Percentiles rank a stretch among this genome's conserved stretches.
These are phyloP conservation scores for Arctium lappa DNA, from an alignment of 129 eudicot genomes.

Conservation along the genomic window DNA sequence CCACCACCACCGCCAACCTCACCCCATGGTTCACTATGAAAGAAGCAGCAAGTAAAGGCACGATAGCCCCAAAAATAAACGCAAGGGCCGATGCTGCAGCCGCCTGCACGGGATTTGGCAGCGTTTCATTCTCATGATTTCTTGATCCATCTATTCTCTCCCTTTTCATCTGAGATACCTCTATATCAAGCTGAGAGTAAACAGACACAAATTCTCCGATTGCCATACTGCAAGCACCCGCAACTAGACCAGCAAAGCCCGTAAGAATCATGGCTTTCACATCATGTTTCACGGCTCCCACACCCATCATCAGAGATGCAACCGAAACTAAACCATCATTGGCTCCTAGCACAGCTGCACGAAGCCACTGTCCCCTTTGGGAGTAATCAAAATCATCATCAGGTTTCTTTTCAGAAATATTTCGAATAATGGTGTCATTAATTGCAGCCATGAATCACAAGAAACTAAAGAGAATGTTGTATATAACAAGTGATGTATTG, in stretches of 20 bases:
- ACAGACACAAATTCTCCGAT: conserved; percentile 38
- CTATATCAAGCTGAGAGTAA: conserved; percentile 31
- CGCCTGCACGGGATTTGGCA: conserved; percentile 43
- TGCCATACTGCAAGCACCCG: conserved; percentile 42
- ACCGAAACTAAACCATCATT: conserved; percentile 36
- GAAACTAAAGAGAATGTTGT: background rate
- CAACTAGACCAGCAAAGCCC: conserved; percentile 37
- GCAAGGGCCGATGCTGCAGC: conserved; percentile 43
- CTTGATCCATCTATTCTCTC: conserved; percentile 8
- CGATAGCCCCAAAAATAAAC: conserved; percentile 35
- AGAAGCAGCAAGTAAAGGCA: conserved; percentile 39
- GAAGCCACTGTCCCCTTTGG: conserved; percentile 45
- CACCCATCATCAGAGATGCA: conserved; percentile 38
- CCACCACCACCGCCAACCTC: conserved; percentile 37
- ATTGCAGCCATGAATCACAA: conserved; percentile 25
- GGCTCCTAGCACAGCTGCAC: conserved; percentile 40
- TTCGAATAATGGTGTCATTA: conserved; percentile 4
- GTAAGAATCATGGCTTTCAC: conserved; percentile 32
- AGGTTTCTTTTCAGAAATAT: conserved; percentile 21
- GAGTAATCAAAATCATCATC: conserved; percentile 29
- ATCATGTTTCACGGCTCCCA: conserved; percentile 32
- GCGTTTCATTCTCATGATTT: conserved; percentile 5
- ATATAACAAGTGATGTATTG: background rate
- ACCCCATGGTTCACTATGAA: conserved; percentile 30
- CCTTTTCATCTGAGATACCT: conserved; percentile 25